Evolutionary conservation across 192 early-diverging fungal species (phyloP), one percentile per base, ranked within the genome.

Genomic region (Thamnidium elegans): DNA sequence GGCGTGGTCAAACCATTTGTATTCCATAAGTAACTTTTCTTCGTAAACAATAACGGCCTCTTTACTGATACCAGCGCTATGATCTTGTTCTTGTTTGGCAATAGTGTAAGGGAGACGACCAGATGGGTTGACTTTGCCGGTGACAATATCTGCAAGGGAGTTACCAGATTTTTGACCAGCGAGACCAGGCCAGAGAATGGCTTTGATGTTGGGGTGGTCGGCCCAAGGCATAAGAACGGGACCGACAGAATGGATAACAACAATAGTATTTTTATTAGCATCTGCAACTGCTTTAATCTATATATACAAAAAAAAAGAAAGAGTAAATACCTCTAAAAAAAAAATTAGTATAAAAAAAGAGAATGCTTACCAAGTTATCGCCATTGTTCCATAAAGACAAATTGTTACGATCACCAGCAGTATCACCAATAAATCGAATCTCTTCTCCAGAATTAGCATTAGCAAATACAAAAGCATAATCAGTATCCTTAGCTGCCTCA

Each of bases 101-200:
- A 88, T 83, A 19, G 84, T 88, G 62, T 88, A 88, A 17, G 87
- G 87, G 13, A 89, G 78, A 26, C 84, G 71, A 13, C 73, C 73
- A 19, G 80, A 81, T 5, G 87, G 85, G 66, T 85, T 88, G 51
- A 83, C 78, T 23, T 81, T 67, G 19, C 86, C 86, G 56, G 85
- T 88, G 4, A 89, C 59, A 32, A 89, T 74, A 56, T 89, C 83
- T 50, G 87, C 87, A 54, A 89, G 56, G 10, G 84, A 69, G 63
- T 89, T 84, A 23, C 87, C 87, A 55, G 78, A 69, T 65, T 90
- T 87, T 67, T 89, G 83, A 36, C 87, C 87, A 30, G 87, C 85
- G 45, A 89, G 50, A 34, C 72, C 68, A 53, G 86, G 79, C 51
- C 73, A 75, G 58, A 88, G 69, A 26, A 85, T 72, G 53, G 81